phyloP scores from a whole-genome alignment of 2,329 filamentous ascomycete species.

The Fusarium oxysporum region DNA sequence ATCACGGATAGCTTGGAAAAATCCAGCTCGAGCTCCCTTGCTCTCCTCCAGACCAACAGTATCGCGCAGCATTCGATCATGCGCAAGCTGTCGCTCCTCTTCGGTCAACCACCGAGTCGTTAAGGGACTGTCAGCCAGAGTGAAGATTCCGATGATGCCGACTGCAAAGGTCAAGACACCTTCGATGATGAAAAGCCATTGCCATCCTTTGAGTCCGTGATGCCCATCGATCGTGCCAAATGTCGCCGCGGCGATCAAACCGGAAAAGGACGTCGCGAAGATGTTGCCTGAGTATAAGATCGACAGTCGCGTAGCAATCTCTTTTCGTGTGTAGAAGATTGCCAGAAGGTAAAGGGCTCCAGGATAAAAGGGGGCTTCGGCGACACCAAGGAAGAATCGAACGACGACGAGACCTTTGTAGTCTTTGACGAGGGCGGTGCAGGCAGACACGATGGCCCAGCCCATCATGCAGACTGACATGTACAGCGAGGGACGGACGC shows the following conservation, averaged over 20 bases:
- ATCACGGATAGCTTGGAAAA: constrained; percentile 47
- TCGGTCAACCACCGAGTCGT: constrained; percentile 52
- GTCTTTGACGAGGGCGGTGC: constrained; percentile 57
- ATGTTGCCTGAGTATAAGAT: constrained; percentile 48
- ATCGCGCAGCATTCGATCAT: constrained; percentile 52
- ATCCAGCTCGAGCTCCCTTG: constrained; percentile 51
- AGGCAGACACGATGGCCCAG: constrained; percentile 56
- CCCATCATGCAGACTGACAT: constrained; percentile 52
- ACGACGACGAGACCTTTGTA: constrained; percentile 48
- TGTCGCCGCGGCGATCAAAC: constrained; percentile 57
- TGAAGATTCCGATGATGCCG: constrained; percentile 49
- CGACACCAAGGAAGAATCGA: constrained; percentile 58
- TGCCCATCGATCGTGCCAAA: constrained; percentile 50
- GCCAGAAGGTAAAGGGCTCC: constrained; percentile 55
- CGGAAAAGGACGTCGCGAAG: constrained; percentile 54
- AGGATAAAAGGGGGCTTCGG: constrained; percentile 67
- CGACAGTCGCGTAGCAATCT: constrained; percentile 49
- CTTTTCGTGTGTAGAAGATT: constrained; percentile 55
- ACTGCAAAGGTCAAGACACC: constrained; percentile 45
- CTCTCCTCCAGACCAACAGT: constrained; percentile 49
- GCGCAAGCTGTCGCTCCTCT: constrained; percentile 56
- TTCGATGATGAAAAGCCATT: constrained; percentile 51
- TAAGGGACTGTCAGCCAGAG: constrained; percentile 53
- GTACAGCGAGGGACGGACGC: constrained; percentile 58
- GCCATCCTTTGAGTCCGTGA: constrained; percentile 46